These are phyloP conservation scores for Pythium scleroteichum DNA, from an alignment of 352 stramenopile species.

Conservation along the genomic window DNA sequence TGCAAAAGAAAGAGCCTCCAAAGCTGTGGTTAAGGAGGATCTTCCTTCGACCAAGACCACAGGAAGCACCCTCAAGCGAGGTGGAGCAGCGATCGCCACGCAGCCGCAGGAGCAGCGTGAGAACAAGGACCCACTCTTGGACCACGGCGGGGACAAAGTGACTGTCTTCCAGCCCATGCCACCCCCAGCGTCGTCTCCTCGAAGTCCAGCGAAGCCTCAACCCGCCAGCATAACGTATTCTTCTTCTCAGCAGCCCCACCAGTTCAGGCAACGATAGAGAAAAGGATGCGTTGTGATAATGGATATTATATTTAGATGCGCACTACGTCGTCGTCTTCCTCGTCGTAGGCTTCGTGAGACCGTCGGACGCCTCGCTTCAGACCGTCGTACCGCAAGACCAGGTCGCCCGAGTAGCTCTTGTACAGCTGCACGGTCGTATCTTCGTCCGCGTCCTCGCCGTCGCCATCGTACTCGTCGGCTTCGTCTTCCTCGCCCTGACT, in stretches of 20 bases:
- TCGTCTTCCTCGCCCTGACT: constrained; percentile 26
- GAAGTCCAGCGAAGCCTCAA: constrained; percentile 6
- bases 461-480: constrained; percentile 23
- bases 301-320: constrained; percentile 14
- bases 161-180: constrained; percentile 22
- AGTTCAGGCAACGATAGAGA: constrained; percentile 6
- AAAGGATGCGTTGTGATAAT: neutral
- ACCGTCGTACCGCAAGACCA: constrained; percentile 44
- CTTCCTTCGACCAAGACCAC: neutral
- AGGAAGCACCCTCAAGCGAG: constrained; percentile 12
- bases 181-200: neutral
- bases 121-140: neutral
- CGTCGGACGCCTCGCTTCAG: constrained; percentile 9
- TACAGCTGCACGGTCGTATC: constrained; percentile 22
- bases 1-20: constrained; percentile 3
- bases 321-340: constrained; percentile 28
- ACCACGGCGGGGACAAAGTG: constrained; percentile 22
- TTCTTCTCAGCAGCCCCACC: constrained; percentile 7
- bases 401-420: constrained; percentile 38
- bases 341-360: constrained; percentile 23
- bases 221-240: constrained; percentile 15
- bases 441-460: constrained; percentile 12
- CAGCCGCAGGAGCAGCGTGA: neutral
- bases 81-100: constrained; percentile 19
- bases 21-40: neutral